phyloP scores from a whole-genome alignment of 768 basidiomycete genomes.

The Sporobolomyces roseus region DNA sequence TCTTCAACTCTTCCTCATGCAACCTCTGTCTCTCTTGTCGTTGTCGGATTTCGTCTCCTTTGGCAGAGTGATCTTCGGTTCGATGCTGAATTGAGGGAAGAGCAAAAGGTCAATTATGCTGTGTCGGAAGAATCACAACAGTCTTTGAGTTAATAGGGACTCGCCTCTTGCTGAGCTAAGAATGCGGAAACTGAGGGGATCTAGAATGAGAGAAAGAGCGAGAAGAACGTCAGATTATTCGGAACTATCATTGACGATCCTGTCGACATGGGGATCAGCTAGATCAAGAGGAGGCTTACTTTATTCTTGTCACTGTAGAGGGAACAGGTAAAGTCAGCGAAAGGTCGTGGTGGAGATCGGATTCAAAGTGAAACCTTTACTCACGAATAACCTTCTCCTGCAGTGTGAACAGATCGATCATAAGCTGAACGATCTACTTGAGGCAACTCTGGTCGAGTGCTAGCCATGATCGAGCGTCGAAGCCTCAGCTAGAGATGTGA shows the following conservation, averaged over 20 bases:
- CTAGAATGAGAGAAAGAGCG: background rate
- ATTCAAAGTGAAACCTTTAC: background rate
- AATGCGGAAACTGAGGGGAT: slow-evolving; percentile 25
- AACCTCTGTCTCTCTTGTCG: slow-evolving; percentile 1
- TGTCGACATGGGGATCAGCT: too few species aligned
- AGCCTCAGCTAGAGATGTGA: too few species aligned
- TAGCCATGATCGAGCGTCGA: background rate
- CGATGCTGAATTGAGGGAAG: background rate
- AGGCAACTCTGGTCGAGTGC: slow-evolving; percentile 13
- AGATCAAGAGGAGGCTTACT: background rate
- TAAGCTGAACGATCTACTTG: slow-evolving; percentile 18
- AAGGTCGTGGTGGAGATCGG: too few species aligned
- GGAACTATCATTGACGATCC: too few species aligned
- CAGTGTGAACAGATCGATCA: background rate
- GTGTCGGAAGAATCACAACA: too few species aligned
- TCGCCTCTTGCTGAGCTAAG: slow-evolving; percentile 3
- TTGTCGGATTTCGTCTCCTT: background rate
- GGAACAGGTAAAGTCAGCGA: background rate
- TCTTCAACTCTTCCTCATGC: background rate
- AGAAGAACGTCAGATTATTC: too few species aligned
- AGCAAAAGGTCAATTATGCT: background rate
- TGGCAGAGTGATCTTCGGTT: slow-evolving; percentile 11
- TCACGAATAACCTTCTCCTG: slow-evolving; percentile 25
- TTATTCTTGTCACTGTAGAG: slow-evolving; percentile 16
- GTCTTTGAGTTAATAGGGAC: too few species aligned